Conservation (phyloP, 2,329 filamentous ascomycete genomes). For the Ustilaginoidea virens region DNA sequence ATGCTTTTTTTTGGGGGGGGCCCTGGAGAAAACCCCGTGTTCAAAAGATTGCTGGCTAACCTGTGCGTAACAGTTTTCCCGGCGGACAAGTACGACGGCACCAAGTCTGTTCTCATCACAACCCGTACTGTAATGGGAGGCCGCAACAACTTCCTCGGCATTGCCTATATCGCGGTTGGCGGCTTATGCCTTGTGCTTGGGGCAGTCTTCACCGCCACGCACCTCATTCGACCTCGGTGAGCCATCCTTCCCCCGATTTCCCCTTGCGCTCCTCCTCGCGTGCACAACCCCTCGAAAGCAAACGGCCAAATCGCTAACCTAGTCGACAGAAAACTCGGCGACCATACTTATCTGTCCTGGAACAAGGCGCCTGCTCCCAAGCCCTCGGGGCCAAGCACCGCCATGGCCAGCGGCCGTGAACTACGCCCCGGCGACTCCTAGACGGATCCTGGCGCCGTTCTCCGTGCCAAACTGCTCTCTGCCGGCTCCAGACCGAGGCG, state of each 20-base stretch:
- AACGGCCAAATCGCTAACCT: too few species aligned
- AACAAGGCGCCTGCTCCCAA: conserved; percentile 46
- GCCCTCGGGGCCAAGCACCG: conserved; percentile 24
- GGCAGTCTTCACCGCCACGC: conserved; percentile 73
- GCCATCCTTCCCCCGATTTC: conserved; percentile 12
- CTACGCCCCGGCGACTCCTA: conserved; percentile 28
- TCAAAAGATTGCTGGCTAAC: not conserved
- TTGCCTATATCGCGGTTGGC: conserved; percentile 87
- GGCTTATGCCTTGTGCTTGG: conserved; percentile 86
- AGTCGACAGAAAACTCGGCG: conserved; percentile 92
- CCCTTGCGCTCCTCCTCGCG: too few species aligned
- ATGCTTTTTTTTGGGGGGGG: conserved; percentile 30
- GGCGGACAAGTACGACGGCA: conserved; percentile 64
- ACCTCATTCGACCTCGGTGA: conserved; percentile 80
- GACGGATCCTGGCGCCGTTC: conserved; percentile 15
- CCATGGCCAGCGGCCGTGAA: conserved; percentile 41
- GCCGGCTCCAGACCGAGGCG: not conserved
- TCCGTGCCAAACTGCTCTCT: not conserved
- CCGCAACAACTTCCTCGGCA: conserved; percentile 88
- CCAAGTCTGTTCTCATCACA: conserved; percentile 78
- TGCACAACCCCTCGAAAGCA: too few species aligned
- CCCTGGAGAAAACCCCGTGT: too few species aligned
- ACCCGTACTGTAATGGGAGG: conserved; percentile 89
- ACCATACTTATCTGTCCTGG: conserved; percentile 96
- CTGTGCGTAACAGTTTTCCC: conserved; percentile 52